Base-by-base conservation (phyloP, 768 basidiomycete species). In the Floccularia luteovirens region DNA sequence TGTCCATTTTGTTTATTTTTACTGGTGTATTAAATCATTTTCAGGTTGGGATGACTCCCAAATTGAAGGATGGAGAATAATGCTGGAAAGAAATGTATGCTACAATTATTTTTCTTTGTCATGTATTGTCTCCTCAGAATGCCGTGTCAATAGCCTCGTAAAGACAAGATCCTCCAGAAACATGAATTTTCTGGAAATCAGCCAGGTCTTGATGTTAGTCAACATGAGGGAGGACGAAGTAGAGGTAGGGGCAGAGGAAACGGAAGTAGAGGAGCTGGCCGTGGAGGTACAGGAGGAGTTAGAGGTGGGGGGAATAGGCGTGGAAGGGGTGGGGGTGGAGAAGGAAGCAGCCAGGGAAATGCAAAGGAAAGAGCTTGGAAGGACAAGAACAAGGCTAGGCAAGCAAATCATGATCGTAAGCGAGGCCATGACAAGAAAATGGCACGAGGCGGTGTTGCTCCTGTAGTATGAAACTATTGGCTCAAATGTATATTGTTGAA, bases 341-440 rank as follows among this genome's bases (percentile, higher is more conserved):
- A 64, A 0, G 69, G 60, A 6, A 60, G 62, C 3, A 66, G 57
- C 2, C 58, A 57, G 7, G 63, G 61, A 22, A 58, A 53, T 17
- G 62, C 74, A 28, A 67, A 71, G 20, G 82, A 79, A 40, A 69
- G 82, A 31, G 77, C 85, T 1, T 77, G 72, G 66, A 89, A 85
- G 53, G 82, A 84, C 48, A 86, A 77, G 56, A 76, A 83, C 50
- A 89, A 83, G 59, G 76, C 84, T 11, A 81, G 79, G 38, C 64
- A 74, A 35, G 79, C 58, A 2, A 91, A 90, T 51, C 80, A 79
- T 52, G 71, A 80, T 44, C 69, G 90, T 23, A 90, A 86, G 58
- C 64, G 86, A 38, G 92, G 89, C 0, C 85, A 89, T 52, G 92
- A 92, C 58, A 86, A 80, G 61, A 96, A 96, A 66, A 80, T 93